These are phyloP conservation scores for Phytophthora sp. DNA, from an alignment of 352 stramenopile genomes.

Conservation along the genomic window DNA sequence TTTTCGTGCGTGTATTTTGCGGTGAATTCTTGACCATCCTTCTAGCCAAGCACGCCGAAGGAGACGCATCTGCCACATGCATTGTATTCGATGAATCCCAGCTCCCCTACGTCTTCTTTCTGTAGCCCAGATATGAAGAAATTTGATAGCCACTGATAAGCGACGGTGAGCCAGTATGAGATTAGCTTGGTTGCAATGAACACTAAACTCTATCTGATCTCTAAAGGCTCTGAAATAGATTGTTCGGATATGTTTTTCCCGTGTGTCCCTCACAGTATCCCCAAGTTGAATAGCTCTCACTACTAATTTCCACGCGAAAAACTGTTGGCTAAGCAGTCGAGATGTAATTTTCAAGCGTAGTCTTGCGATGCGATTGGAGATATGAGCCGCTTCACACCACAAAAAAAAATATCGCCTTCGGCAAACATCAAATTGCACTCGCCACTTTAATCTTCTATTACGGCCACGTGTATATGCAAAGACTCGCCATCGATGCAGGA, in stretches of 20 bases:
- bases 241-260: not conserved
- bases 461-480: constrained; percentile 10
- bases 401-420: constrained; percentile 32
- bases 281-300: constrained; percentile 24
- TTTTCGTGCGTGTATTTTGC: constrained; percentile 3
- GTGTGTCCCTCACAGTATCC: not conserved
- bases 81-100: constrained; percentile 2
- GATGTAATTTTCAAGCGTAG: constrained; percentile 11
- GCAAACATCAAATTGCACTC: constrained; percentile 29
- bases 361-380: constrained; percentile 1
- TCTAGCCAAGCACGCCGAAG: constrained; percentile 17
- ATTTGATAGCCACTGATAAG: constrained; percentile 9
- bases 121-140: constrained; percentile 3
- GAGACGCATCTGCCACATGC: constrained; percentile 16
- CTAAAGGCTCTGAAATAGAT: constrained; percentile 25
- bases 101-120: constrained; percentile 13
- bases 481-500: constrained; percentile 25
- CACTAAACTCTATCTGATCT: not conserved
- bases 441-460: constrained; percentile 8
- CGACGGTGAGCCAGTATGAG: constrained; percentile 4
- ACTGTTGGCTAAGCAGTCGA: constrained; percentile 24
- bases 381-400: constrained; percentile 33
- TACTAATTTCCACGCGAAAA: constrained; percentile 27
- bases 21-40: constrained; percentile 25
- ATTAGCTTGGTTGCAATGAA: not conserved